phyloP scores from a whole-genome alignment of 1,284 basidiomycete species.

The Apiotrichum mycotoxinovorans region DNA sequence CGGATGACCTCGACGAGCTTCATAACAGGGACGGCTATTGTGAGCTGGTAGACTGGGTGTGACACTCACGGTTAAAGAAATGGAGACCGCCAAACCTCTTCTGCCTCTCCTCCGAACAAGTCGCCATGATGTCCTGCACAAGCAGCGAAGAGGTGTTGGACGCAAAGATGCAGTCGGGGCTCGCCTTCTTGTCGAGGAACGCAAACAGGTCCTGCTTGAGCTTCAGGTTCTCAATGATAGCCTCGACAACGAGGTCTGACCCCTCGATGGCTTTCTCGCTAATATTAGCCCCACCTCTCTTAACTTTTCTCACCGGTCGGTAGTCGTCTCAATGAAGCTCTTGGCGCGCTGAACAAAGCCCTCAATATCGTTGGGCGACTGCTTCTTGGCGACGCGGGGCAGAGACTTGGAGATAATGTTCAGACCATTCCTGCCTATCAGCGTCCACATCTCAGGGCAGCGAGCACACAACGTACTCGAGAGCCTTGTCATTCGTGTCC shows the following conservation, averaged over 20 bases:
- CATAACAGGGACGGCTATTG: constrained; percentile 53
- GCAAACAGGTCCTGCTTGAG: constrained; percentile 57
- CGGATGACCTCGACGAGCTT: constrained; percentile 58
- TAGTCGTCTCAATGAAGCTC: constrained; percentile 53
- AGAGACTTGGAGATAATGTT: constrained; percentile 57
- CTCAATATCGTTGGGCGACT: constrained; percentile 50
- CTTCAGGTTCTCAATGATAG: constrained; percentile 57
- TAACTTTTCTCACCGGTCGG: constrained; percentile 47
- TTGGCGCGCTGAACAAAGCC: constrained; percentile 47
- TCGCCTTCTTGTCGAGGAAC: constrained; percentile 54
- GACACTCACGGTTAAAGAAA: constrained; percentile 53
- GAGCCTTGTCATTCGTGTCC: constrained; percentile 49
- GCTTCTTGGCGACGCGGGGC: constrained; percentile 54
- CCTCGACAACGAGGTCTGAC: constrained; percentile 58
- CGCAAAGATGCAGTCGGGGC: constrained; percentile 52
- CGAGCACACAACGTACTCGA: constrained; percentile 33
- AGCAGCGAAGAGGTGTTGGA: constrained; percentile 57
- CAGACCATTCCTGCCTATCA: constrained; percentile 37
- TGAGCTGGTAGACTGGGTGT: not conserved
- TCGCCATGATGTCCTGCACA: constrained; percentile 54
- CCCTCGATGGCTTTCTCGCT: constrained; percentile 51
- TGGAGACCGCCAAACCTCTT: constrained; percentile 55
- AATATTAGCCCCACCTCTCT: constrained; percentile 2
- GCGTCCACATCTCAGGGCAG: constrained; percentile 2
- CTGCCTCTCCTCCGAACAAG: constrained; percentile 40